Base-by-base conservation (phyloP, 768 basidiomycete genomes). In the Kwoniella dendrophila region DNA sequence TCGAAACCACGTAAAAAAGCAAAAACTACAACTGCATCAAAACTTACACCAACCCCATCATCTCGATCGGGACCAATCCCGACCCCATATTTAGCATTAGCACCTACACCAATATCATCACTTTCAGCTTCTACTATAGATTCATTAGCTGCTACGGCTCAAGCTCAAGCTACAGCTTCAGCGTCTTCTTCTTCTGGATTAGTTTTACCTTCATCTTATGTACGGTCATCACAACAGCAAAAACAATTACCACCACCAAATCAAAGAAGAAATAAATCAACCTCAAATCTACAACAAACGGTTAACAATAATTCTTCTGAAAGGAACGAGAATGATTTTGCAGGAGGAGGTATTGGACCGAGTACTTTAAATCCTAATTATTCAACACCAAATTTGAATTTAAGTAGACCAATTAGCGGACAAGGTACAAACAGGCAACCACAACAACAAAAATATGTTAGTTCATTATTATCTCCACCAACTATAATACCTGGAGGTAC, bases 61-160 rank as follows among this genome's bases (percentile, higher is more conserved):
- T 62, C 54, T 14, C 7, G 51, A 12, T 11, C 41, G 16, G 64
- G 68, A 36, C 68, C 70, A 2, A 66, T 76, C 22, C 72, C 74
- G 11, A 27, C 59, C 26, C 74, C 74, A 32, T 76, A 71, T 64
- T 67, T 76, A 11, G 74, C 74, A 40, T 36, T 70, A 14, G 74
- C 74, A n/a, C 74, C 74, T n/a, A 63, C 66, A 12, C 71, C 74
- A 11, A 61, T 70, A 5, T 68, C 70, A 12, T 57, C 67, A 27
- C 48, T 66, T 8, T 61, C 63, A 22, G 44, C 59, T 34, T 53
- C 59, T 6, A 63, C 65, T 0, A 56, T 68, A 18, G 56, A 71
- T 44, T 56, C 68, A 8, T 44, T 66, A 2, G 43, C 64, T 12
- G 49, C 49, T 12, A 51, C 49, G 12, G 49, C 49, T n/a, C n/a